Conservation (phyloP, 129 eudicot species). For the Lactuca sativa region DNA sequence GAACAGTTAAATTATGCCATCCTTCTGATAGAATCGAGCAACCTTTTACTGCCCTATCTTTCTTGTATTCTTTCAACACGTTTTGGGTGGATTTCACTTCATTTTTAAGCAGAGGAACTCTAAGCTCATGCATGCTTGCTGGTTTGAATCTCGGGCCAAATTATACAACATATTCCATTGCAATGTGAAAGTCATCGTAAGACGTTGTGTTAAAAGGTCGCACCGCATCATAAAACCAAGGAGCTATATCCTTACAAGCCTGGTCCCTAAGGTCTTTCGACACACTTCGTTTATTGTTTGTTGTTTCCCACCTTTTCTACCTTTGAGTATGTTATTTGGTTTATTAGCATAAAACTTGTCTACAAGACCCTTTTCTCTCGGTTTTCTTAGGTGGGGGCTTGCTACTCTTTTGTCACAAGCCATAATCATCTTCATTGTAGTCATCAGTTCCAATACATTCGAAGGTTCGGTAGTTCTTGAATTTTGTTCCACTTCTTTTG, state of each 20-base stretch:
- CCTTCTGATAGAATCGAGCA: constrained; percentile 25
- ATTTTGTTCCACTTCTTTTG: not conserved
- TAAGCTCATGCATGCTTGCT: constrained; percentile 13
- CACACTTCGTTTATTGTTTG: not conserved
- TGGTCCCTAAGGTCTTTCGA: not conserved
- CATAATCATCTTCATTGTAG: not conserved
- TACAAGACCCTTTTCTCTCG: not conserved
- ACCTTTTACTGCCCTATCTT: not conserved
- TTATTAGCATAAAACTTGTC: not conserved
- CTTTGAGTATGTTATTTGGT: not conserved
- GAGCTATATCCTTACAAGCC: constrained; percentile 3
- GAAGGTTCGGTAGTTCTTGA: not conserved
- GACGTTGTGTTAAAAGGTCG: not conserved
- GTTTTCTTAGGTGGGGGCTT: not conserved
- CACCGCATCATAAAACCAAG: constrained; percentile 13
- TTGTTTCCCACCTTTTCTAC: not conserved
- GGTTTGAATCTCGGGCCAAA: not conserved
- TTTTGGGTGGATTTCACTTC: not conserved
- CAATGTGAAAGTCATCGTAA: not conserved
- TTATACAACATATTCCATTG: not conserved
- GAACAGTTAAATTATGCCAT: constrained; percentile 3
- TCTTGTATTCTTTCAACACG: too few species aligned
- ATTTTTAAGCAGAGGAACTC: constrained; percentile 15
- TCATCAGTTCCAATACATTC: not conserved
- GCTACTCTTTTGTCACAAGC: not conserved